Conservation (phyloP, 2,329 filamentous ascomycete species). For the Trichoderma atrobrunneum region DNA sequence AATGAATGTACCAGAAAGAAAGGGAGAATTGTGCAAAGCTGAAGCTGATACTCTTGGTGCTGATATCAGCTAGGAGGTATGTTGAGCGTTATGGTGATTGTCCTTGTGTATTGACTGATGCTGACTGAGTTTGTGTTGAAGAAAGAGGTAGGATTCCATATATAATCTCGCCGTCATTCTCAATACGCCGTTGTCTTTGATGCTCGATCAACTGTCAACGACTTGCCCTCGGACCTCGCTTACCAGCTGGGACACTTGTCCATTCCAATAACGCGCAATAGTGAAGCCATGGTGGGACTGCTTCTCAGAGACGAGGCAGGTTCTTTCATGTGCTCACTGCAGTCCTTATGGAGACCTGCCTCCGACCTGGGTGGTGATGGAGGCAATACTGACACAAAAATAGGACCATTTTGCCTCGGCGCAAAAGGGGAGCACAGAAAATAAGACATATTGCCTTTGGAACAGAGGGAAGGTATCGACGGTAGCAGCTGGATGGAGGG, state of each 20-base stretch:
- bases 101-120: neutral
- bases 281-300: constrained; percentile 13
- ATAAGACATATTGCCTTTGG: constrained; percentile 1
- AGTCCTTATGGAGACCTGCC: neutral
- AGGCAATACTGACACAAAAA: neutral
- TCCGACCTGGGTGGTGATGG: neutral
- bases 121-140: neutral
- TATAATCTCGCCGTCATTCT: neutral
- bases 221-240: constrained; percentile 1
- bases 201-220: neutral
- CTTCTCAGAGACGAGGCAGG: neutral
- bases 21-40: neutral
- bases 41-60: neutral
- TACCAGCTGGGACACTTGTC: neutral
- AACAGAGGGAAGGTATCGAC: neutral
- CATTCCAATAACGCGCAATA: neutral
- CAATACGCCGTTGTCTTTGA: neutral
- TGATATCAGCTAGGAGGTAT: neutral
- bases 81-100: neutral
- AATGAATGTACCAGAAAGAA: neutral
- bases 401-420: neutral
- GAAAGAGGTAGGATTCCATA: neutral
- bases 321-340: neutral
- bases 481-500: neutral
- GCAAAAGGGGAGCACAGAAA: neutral